Base-by-base conservation (phyloP, 129 eudicot species). In the Arctium minus region DNA sequence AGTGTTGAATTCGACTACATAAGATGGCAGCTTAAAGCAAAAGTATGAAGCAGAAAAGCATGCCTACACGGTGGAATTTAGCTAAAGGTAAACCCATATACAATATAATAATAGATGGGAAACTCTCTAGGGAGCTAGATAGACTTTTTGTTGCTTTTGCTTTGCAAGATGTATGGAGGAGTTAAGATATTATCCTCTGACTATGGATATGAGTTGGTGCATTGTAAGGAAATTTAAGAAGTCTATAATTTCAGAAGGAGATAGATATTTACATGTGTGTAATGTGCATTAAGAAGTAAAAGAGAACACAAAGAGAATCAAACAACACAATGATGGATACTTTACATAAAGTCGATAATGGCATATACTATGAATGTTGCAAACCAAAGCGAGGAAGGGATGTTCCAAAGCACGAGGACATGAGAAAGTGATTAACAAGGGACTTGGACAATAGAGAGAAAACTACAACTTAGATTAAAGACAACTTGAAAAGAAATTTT, bases 31-130 rank as follows among this genome's bases (percentile, higher is more conserved):
- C 32, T 64, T 64, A 22, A 64, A 18, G 70, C 2, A 64, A 22
- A 64, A 64, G 70, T 64, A 64, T 64, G 70, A 64, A 64, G 70
- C 70, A 64, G 70, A 64, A 64, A 64, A 64, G 70, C 33, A 65
- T 18, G 71, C 35, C 33, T 22, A 65, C 9, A 65, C 35, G 6
- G 13, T 27, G 32, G 33, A 62, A 62, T n/a, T n/a, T 50, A n/a
- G 31, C 29, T n/a, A 62, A 6, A 22, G 70, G 29, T 62, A 65
- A 22, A 65, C 71, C 35, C 32, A 22, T 22, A 65, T 29, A 65
- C 33, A 56, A 65, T 65, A 65, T 22, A 65, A 22, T 27, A 65
- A 18, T 18, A 29, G 71, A 65, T 65, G 71, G 31, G 11, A 27
- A n/a, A 22, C 31, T 65, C 33, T 65, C 71, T 22, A 65, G 31